Evolutionary conservation across 257 asterid genomes (phyloP).

Genomic region (Prunella vulgaris): DNA sequence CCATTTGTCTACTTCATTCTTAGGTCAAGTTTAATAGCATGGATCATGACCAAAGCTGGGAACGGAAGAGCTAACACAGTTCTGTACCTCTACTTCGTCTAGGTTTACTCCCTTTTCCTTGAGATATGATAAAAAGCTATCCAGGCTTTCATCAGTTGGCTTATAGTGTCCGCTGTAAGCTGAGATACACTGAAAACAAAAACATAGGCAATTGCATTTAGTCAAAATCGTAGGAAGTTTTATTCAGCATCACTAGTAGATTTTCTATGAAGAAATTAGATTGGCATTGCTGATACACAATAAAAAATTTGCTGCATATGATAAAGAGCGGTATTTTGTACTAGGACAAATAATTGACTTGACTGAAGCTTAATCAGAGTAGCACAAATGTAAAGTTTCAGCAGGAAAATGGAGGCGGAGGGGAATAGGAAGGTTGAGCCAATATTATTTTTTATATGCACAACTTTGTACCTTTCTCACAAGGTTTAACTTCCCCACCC

Average conservation of each 20-base stretch:
- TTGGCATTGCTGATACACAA: background rate
- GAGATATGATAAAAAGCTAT: conserved; percentile 56
- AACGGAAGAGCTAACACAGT: background rate
- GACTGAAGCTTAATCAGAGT: background rate
- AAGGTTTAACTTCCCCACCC: background rate
- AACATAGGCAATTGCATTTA: conserved; percentile 3
- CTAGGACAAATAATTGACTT: conserved; percentile 1
- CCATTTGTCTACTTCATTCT: background rate
- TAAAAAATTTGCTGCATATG: conserved; percentile 9
- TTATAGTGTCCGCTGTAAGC: conserved; percentile 97
- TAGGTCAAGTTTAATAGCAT: conserved; percentile 4
- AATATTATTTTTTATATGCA: background rate
- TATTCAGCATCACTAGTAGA: background rate
- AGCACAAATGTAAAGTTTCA: background rate
- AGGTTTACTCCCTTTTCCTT: conserved; percentile 70
- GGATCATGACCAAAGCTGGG: conserved; percentile 13
- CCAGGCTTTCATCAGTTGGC: conserved; percentile 82
- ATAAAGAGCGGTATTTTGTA: background rate
- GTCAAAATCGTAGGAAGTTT: conserved; percentile 6
- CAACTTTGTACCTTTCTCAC: background rate
- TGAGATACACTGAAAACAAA: conserved; percentile 59
- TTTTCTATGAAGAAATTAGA: background rate
- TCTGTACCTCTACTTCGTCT: conserved; percentile 60
- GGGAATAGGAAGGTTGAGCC: background rate
- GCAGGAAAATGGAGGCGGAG: background rate